These are phyloP conservation scores for Scheffersomyces lignicola DNA, from an alignment of 1,139 yeast species.

Conservation along the genomic window DNA sequence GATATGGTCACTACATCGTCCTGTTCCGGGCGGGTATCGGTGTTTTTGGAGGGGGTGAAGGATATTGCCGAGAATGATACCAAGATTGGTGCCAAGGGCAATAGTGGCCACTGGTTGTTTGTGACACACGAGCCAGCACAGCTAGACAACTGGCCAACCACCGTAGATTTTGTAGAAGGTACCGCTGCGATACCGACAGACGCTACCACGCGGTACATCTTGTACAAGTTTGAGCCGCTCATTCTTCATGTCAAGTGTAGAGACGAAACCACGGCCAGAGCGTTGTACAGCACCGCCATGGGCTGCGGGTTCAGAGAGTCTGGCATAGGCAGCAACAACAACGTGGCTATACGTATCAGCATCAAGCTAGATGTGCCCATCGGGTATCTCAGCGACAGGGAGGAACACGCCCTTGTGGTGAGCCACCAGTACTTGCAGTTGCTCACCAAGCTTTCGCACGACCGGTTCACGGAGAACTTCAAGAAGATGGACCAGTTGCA, in stretches of 20 bases:
- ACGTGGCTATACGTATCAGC: conserved; percentile 77
- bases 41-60: conserved; percentile 67
- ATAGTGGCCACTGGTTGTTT: conserved; percentile 82
- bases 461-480: conserved; percentile 64
- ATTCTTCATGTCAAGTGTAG: conserved; percentile 83
- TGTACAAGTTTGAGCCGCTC: conserved; percentile 81
- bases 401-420: conserved; percentile 44
- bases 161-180: conserved; percentile 25
- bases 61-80: conserved; percentile 17
- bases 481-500: conserved; percentile 53
- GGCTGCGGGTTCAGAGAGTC: conserved; percentile 83
- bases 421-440: conserved; percentile 47
- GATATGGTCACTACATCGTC: conserved; percentile 86
- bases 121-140: conserved; percentile 65
- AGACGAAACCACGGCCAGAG: conserved; percentile 55
- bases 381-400: conserved; percentile 46
- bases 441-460: conserved; percentile 51
- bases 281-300: conserved; percentile 70
- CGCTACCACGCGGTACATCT: conserved; percentile 49
- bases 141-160: conserved; percentile 53
- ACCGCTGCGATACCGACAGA: conserved; percentile 10
- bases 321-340: conserved; percentile 76
- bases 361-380: conserved; percentile 74
- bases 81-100: conserved; percentile 81
- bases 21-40: conserved; percentile 84